Evolutionary conservation across 108 stramenopile species (phyloP), one percentile per base, ranked within the genome.

Genomic region (Cyclostephanos invisitatus): DNA sequence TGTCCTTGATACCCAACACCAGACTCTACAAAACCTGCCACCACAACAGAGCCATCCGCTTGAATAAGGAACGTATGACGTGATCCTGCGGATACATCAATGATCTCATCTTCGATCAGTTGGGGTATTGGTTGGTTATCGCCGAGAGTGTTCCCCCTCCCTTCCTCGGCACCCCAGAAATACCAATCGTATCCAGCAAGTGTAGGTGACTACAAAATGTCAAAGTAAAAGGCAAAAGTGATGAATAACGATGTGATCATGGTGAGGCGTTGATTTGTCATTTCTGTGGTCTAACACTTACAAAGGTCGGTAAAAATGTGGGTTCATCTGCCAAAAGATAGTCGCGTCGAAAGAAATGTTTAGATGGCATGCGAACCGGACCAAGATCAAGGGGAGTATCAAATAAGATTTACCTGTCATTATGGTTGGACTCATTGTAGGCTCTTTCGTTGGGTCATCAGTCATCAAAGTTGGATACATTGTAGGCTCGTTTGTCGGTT

Each of bases 21-120:
- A 6, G 79, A 74, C 7, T 74, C 72, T 42, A 74, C 70, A 46
- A 60, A 80, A 28, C 79, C 79, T 59, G 68, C 73, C 46, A 72
- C 44, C 37, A 64, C 58, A 21, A 62, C 79, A 28, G 62, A 66
- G 8, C 79, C 79, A 66, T 74, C 72, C 18, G 38, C 51, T 27
- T 74, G 51, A 6, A 80, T 35, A 25, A 80, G 46, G 35, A 80
- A 36, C 11, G 73, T 70, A 55, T 80, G 73, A 10, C 53, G 50
- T 14, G 79, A 80, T 15, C 79, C 79, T 4, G 68, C 79, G 25
- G 73, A 62, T 15, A 80, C 22, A 37, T 64, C 79, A 46, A 57
- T 60, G 4, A 74, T 68, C 18, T 46, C 22, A 21, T n/a, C 17
- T 11, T 62, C 68, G 7, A 53, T 53, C 42, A 10, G 9, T 36